Evolutionary conservation across 2,329 filamentous ascomycete species (phyloP).

Genomic region (Calonectria crousiana): DNA sequence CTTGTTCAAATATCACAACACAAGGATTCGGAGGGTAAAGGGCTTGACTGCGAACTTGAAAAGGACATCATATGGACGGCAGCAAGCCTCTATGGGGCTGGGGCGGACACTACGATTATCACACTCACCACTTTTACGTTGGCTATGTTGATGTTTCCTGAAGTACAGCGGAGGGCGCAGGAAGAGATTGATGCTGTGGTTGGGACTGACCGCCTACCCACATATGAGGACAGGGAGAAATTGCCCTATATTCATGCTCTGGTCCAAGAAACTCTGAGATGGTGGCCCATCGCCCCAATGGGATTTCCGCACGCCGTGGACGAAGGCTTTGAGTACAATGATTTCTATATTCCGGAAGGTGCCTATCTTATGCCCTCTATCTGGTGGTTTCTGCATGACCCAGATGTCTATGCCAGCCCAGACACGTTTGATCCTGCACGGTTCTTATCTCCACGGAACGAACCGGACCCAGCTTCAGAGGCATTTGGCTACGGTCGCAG

Average conservation of each 20-base stretch:
- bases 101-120: not conserved
- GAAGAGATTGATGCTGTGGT: conserved; percentile 65
- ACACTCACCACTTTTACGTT: not conserved
- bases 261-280: conserved; percentile 70
- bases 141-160: not conserved
- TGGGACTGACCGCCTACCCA: conserved; percentile 59
- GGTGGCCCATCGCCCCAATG: conserved; percentile 42
- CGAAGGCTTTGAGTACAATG: conserved; percentile 22
- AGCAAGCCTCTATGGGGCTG: not conserved
- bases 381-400: conserved; percentile 21
- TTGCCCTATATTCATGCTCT: conserved; percentile 67
- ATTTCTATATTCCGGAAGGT: conserved; percentile 21
- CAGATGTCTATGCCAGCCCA: not conserved
- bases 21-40: not conserved
- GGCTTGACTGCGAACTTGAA: not conserved
- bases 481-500: not conserved
- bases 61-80: not conserved
- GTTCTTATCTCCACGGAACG: conserved; percentile 18
- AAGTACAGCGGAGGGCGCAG: conserved; percentile 52
- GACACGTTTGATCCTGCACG: conserved; percentile 24
- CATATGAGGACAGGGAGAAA: conserved; percentile 59
- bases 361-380: conserved; percentile 20
- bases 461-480: not conserved
- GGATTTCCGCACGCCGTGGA: conserved; percentile 13
- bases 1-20: not conserved